Evolutionary conservation across 257 asterid species (phyloP).

Genomic region (Fraxinus americana): DNA sequence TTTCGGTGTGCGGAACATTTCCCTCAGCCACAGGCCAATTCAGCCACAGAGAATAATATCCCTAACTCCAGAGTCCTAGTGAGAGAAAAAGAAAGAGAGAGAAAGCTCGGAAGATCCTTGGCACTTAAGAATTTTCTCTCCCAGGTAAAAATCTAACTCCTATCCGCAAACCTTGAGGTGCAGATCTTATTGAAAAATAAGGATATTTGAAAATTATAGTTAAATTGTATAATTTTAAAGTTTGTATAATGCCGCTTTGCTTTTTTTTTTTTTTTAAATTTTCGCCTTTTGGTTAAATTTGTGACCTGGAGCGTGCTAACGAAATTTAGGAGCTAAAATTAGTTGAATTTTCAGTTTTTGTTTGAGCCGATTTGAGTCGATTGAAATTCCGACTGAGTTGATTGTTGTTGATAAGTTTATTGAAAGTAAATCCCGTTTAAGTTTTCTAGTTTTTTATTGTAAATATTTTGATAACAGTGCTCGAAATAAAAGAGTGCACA

Average conservation of each 20-base stretch:
- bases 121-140: conserved; percentile 35
- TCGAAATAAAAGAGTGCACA: neutral
- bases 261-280: neutral
- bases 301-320: conserved; percentile 11
- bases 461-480: neutral
- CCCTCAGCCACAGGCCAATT: conserved; percentile 33
- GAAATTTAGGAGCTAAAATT: conserved; percentile 24
- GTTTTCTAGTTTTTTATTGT: conserved; percentile 9
- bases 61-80: conserved; percentile 28
- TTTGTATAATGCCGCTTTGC: neutral
- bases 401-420: conserved; percentile 21
- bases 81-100: conserved; percentile 28
- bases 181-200: conserved; percentile 13
- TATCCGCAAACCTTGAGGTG: conserved; percentile 36
- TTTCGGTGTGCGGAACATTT: neutral
- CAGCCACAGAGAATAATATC: conserved; percentile 40
- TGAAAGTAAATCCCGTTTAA: conserved; percentile 8
- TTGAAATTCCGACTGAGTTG: conserved; percentile 31
- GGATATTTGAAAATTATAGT: neutral
- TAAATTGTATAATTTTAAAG: neutral
- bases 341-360: conserved; percentile 28
- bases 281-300: conserved; percentile 21
- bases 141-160: conserved; percentile 37
- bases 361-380: conserved; percentile 33
- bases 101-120: conserved; percentile 20